phyloP scores from a whole-genome alignment of 2,329 filamentous ascomycete species.

The Fusarium sp. region DNA sequence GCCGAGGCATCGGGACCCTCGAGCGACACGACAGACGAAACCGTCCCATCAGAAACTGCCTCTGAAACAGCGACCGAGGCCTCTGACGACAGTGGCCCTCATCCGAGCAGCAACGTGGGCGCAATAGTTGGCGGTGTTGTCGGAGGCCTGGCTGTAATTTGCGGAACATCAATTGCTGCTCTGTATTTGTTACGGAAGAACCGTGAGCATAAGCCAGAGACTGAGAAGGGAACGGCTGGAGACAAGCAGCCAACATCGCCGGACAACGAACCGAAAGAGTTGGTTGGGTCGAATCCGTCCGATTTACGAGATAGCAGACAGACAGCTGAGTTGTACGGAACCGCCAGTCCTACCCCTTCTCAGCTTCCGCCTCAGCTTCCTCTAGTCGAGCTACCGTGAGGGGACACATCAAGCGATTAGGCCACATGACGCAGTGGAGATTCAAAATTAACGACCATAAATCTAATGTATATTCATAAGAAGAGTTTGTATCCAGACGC shows the following conservation, averaged over 20 bases:
- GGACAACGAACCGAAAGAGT: not conserved
- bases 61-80: constrained; percentile 3
- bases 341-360: not conserved
- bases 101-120: constrained; percentile 43
- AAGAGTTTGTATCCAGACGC: rapidly evolving
- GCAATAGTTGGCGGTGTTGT: constrained; percentile 53
- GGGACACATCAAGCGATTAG: not conserved
- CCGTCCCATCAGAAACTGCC: constrained; percentile 2
- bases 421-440: too few species aligned
- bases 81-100: not conserved
- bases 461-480: not conserved
- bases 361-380: not conserved
- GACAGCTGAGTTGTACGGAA: not conserved
- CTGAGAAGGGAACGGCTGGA: not conserved
- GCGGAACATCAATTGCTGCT: not conserved
- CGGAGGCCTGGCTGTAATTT: constrained; percentile 51
- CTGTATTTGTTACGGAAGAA: constrained; percentile 6
- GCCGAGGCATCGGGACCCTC: constrained; percentile 10
- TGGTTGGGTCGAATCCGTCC: not conserved
- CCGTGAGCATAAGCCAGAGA: not conserved
- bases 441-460: not conserved
- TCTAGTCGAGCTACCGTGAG: not conserved
- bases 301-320: not conserved
- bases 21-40: constrained; percentile 6
- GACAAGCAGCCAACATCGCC: not conserved